These are phyloP conservation scores for Alternaria burnsii DNA, from an alignment of 2,329 filamentous ascomycete genomes.

Conservation along the genomic window DNA sequence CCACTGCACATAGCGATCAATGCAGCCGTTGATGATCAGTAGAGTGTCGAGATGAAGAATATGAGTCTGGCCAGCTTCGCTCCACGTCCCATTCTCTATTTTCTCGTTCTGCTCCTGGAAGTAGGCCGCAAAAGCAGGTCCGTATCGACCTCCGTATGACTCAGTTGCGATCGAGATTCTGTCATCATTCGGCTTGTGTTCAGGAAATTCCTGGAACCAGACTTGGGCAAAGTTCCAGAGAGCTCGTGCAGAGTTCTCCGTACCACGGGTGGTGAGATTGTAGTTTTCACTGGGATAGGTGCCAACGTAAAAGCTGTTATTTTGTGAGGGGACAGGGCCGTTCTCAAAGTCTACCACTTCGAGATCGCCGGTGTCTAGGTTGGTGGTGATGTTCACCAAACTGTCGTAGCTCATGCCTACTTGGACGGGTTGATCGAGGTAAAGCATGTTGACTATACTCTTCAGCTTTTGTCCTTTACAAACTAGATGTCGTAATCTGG, in stretches of 20 bases:
- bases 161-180: conserved; percentile 61
- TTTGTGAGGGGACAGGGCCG: conserved; percentile 54
- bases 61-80: conserved; percentile 45
- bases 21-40: conserved; percentile 65
- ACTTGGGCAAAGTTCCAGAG: conserved; percentile 67
- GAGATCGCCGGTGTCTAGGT: conserved; percentile 33
- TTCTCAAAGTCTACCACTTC: conserved; percentile 42
- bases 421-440: conserved; percentile 70
- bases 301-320: conserved; percentile 62
- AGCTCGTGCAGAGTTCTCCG: conserved; percentile 62
- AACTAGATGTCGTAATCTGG: accelerated
- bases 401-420: conserved; percentile 61
- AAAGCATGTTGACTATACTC: conserved; percentile 59
- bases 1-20: conserved; percentile 61
- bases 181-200: conserved; percentile 67
- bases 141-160: conserved; percentile 67
- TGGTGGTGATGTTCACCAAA: conserved; percentile 44
- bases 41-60: conserved; percentile 59
- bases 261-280: conserved; percentile 59
- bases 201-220: conserved; percentile 70
- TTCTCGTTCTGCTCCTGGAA: conserved; percentile 66
- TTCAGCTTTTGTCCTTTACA: not conserved
- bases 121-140: conserved; percentile 64
- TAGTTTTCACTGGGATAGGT: conserved; percentile 59
- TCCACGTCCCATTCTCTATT: conserved; percentile 55